Percentiles rank a stretch among this genome's conserved stretches.
These are phyloP conservation scores for Zymoseptoria crescenta DNA, from an alignment of 2,329 filamentous ascomycete genomes.

Conservation along the genomic window DNA sequence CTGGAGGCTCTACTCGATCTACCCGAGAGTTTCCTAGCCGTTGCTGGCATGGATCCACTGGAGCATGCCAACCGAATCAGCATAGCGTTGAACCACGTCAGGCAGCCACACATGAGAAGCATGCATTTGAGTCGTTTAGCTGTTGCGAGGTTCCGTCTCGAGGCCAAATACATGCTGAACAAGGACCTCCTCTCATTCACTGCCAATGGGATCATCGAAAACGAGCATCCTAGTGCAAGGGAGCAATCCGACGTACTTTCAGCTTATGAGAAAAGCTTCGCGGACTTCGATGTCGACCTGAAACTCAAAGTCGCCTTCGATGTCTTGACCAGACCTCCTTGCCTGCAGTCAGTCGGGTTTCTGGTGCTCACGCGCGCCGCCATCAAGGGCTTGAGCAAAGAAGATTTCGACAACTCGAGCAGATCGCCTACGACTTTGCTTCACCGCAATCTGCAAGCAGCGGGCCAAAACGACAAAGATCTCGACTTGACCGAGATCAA, in stretches of 20 bases:
- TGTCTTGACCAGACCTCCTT: neutral
- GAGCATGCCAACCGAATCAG: neutral
- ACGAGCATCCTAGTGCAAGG: neutral
- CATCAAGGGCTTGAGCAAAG: constrained; percentile 2
- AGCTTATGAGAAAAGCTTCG: neutral
- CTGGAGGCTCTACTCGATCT: neutral
- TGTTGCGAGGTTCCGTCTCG: neutral
- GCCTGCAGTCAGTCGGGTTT: neutral
- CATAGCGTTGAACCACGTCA: neutral
- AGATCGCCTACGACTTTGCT: neutral
- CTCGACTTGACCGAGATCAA: neutral
- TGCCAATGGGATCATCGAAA: neutral
- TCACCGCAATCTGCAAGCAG: neutral
- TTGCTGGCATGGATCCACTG: neutral
- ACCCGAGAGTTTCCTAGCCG: neutral
- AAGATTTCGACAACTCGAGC: constrained; percentile 1
- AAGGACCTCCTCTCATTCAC: neutral
- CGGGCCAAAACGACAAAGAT: neutral
- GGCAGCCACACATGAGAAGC: neutral
- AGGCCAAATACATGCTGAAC: neutral
- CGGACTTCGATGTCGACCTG: neutral
- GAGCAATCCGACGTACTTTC: constrained; percentile 1
- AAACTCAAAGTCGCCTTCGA: neutral
- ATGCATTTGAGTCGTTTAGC: neutral
- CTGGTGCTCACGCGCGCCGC: neutral